Conservation (phyloP, 371 early-diverging fungal species). For the Mortierella sp. region DNA sequence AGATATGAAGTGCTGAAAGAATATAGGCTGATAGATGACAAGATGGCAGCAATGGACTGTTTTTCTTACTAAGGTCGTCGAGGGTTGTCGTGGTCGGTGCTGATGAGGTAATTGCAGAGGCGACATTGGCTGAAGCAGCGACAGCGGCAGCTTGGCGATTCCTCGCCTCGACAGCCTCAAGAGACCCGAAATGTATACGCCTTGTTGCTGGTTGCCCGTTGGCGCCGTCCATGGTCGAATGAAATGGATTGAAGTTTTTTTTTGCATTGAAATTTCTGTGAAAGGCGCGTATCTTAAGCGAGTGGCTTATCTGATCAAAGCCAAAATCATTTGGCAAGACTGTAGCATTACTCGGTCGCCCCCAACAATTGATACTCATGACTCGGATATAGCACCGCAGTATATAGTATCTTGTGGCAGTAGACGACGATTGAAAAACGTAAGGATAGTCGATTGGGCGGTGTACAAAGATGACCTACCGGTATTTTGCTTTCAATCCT, state of each 20-base stretch:
- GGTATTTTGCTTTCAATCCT: no score
- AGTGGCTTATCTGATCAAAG: no score
- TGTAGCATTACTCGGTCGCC: no score
- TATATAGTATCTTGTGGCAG: no score
- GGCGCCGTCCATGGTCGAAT: conserved; percentile 29
- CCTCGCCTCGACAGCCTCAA: conserved; percentile 47
- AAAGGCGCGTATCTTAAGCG: not conserved
- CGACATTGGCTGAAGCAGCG: conserved; percentile 14
- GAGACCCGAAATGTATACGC: conserved; percentile 54
- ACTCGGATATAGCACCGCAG: no score
- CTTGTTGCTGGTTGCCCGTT: conserved; percentile 48
- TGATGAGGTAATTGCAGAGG: conserved; percentile 2
- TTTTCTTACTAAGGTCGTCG: conserved; percentile 36
- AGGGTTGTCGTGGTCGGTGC: conserved; percentile 5
- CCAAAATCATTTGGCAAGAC: no score
- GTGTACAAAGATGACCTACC: no score
- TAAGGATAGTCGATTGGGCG: no score
- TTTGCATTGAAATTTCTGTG: not conserved
- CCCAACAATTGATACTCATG: no score
- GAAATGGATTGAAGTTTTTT: not conserved
- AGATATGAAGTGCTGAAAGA: not conserved
- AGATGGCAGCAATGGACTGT: not conserved
- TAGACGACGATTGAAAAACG: no score
- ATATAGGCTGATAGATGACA: not conserved
- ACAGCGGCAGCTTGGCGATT: conserved; percentile 47